Conservation (phyloP, 345 rosid species). For the Gossypium sturtianum region DNA sequence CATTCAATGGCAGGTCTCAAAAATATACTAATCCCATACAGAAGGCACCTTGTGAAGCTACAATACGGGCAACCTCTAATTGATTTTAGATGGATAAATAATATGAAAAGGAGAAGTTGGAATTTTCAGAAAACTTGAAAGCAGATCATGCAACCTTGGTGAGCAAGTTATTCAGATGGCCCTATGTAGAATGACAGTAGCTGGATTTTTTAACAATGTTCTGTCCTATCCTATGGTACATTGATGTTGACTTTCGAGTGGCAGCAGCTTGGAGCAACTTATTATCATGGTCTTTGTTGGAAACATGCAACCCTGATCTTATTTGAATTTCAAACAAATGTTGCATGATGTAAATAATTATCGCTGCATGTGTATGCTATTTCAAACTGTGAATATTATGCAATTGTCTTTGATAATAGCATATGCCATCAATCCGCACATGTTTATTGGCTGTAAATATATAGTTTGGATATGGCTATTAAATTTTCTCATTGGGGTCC, state of each 20-base stretch:
- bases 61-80: slow-evolving; percentile 44
- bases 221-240: background rate
- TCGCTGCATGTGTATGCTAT: background rate
- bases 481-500: background rate
- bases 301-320: background rate
- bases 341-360: background rate
- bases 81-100: slow-evolving; percentile 65
- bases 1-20: slow-evolving; percentile 54
- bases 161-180: background rate
- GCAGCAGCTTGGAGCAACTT: background rate
- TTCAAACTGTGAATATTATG: slow-evolving; percentile 1
- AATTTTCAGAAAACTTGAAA: slow-evolving; percentile 47
- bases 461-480: background rate
- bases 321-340: background rate
- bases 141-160: background rate
- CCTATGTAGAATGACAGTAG: background rate
- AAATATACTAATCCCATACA: slow-evolving; percentile 72
- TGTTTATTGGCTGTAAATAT: background rate
- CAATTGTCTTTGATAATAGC: background rate
- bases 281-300: background rate
- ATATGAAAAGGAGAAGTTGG: slow-evolving; percentile 49
- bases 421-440: background rate
- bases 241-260: background rate
- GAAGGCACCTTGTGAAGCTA: slow-evolving; percentile 64
- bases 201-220: background rate